Evolutionary conservation across 1,139 yeast species (phyloP), one percentile per base, ranked within the genome.

Genomic region (Pichiaceae sp.): DNA sequence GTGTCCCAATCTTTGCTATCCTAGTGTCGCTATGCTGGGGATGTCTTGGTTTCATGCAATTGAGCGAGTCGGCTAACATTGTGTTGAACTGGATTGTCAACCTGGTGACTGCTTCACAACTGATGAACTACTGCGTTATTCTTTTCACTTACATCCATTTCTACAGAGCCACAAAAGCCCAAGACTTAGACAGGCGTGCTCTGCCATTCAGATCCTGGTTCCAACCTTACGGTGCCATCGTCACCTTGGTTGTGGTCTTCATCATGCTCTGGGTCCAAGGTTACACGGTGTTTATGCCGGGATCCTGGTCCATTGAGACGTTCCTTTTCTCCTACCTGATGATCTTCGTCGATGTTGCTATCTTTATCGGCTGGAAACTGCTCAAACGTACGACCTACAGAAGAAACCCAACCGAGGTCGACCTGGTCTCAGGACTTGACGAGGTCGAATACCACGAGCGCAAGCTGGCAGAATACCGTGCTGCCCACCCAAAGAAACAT

Each of bases 61-160:
- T 82, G 43, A 73, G 76, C 31, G 60, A 67, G 31, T 66, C 71
- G 31, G 76, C 89, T 29, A 71, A 75, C 15, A 73, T 70, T 15
- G 95, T 82, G 14, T 68, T 85, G 48, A 70, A 71, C 51, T 84
- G 89, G 80, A 70, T 85, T 56, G 78, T 83, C 38, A 78, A 75
- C 49, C 63, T 85, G 47, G 80, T 82, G 48, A 84, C 95, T 2
- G 84, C 89, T 1, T 79, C 89, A 2, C 91, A 83, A 57, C 63
- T 84, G 47, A 72, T 84, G 51, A 83, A 81, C 55, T 83, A 78
- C 51, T 70, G 72, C 32, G 67, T 75, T 45, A 75, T 85, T 68
- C 63, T 75, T 41, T 54, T 76, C 29, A 78, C 81, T 3, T 85
- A 80, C 45, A 43, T 67, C 43, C 76, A 70, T 59, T 85, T 84